Conservation (phyloP, 768 basidiomycete genomes). For the Rhizopogon roseolus region DNA sequence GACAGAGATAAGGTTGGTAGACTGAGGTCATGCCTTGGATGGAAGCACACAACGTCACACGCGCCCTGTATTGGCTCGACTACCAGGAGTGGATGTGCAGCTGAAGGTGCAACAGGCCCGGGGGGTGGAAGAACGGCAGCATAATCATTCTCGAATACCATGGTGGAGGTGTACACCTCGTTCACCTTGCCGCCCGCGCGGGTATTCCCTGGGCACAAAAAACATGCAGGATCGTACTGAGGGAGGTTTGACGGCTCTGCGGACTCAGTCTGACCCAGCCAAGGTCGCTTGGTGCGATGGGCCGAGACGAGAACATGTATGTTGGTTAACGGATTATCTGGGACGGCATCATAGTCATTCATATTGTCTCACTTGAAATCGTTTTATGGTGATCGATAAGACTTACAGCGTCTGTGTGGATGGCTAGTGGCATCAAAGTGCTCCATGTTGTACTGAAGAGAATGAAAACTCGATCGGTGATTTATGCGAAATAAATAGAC, state of each 20-base stretch:
- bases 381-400: conserved; percentile 1
- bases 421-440: conserved; percentile 58
- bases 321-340: conserved; percentile 78
- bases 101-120: conserved; percentile 43
- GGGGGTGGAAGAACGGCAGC: conserved; percentile 71
- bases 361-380: background rate
- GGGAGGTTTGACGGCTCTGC: conserved; percentile 50
- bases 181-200: conserved; percentile 71
- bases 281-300: conserved; percentile 86
- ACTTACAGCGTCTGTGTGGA: conserved; percentile 68
- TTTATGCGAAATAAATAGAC: background rate
- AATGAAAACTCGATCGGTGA: background rate
- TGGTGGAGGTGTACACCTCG: conserved; percentile 61
- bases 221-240: conserved; percentile 68
- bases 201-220: conserved; percentile 83
- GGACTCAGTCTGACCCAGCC: conserved; percentile 82
- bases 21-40: conserved; percentile 82
- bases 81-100: conserved; percentile 57
- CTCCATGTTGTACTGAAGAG: conserved; percentile 12
- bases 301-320: conserved; percentile 83
- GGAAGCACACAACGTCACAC: conserved; percentile 88
- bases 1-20: conserved; percentile 56
- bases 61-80: conserved; percentile 69
- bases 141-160: conserved; percentile 78
- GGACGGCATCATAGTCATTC: conserved; percentile 2